phyloP scores from a whole-genome alignment of 139 green algal genomes.

The Zygnema circumcarinatum region DNA sequence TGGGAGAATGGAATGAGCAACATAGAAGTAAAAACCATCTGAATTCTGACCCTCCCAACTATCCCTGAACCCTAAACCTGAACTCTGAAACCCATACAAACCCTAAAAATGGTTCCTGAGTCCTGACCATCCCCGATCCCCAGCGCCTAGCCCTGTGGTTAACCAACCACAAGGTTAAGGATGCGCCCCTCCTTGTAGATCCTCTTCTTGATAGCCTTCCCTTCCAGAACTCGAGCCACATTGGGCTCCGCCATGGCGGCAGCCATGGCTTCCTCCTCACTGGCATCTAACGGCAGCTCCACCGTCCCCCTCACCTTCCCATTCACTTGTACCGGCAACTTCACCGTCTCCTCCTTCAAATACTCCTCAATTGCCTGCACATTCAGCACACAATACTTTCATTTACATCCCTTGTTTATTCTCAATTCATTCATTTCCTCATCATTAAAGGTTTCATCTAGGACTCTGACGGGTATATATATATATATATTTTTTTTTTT shows the following conservation, averaged over 20 bases:
- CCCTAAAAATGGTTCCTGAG: not conserved
- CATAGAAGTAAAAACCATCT: slow-evolving; percentile 5
- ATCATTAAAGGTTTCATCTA: not conserved
- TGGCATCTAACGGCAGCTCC: slow-evolving; percentile 70
- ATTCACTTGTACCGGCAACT: slow-evolving; percentile 82
- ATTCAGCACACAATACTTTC: slow-evolving; percentile 4
- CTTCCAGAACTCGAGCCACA: slow-evolving; percentile 64
- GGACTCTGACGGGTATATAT: not conserved
- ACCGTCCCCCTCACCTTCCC: slow-evolving; percentile 90
- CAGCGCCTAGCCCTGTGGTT: slow-evolving; percentile 23
- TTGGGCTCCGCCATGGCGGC: slow-evolving; percentile 68
- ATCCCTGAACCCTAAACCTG: not conserved
- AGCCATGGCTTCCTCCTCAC: slow-evolving; percentile 78
- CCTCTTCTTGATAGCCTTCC: slow-evolving; percentile 83
- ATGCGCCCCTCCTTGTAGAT: slow-evolving; percentile 94
- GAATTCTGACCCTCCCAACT: not conserved
- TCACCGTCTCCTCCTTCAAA: slow-evolving; percentile 82
- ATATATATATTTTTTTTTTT: no score
- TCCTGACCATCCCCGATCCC: not conserved
- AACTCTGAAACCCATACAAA: not conserved
- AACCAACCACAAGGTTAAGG: slow-evolving; percentile 90
- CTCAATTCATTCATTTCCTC: not conserved
- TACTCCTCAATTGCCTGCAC: slow-evolving; percentile 72
- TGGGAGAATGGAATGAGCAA: slow-evolving; percentile 8
- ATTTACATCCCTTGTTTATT: no score